Base-by-base conservation (phyloP, 1,284 basidiomycete genomes). In the Vanrija humicola region DNA sequence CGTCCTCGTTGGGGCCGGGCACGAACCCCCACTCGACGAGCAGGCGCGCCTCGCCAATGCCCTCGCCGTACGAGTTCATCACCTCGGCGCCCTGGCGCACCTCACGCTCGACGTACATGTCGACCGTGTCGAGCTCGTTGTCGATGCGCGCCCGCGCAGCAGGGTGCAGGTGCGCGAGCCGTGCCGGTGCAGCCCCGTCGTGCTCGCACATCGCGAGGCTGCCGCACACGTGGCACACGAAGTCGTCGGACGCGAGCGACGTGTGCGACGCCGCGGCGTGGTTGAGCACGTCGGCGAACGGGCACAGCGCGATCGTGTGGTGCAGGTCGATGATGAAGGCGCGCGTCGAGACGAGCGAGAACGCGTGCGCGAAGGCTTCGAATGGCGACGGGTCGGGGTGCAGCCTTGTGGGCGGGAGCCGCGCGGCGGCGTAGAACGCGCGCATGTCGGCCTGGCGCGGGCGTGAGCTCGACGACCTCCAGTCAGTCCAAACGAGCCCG, bases 221-320 rank as follows among this genome's bases (percentile, higher is more conserved):
- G 14, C 92, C 92, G 68, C 92, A 96, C 48, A 77, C 74, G 16
- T 83, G 78, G 68, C 92, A 95, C 15, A 94, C 92, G 72, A 87
- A 84, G 68, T 84, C 88, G 64, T 94, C 90, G 52, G 83, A 87
- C 84, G 90, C 68, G 44, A 64, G 63, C 5, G 63, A 63, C 7
- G 67, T 70, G 44, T 72, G 65, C 1, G 60, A 48, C 9, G 9
- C 38, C 9, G 43, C 16, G 1, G 40, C 52, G 55, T 96, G 92
- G 74, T 96, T 94, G 78, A 95, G 90, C 83, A 85, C 82, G 74
- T 95, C 92, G 26, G 91, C 90, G 58, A 94, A 83, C 1, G 92
- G 91, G 14, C 93, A 89, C 83, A 97, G 88, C 1, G 88, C 83
- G 19, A 93, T 79, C 1, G 86, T 85, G 73, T 94, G 90, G 72